A percentile compares a stretch with the other conserved stretches of the same genome.
phyloP scores from a whole-genome alignment of 2,329 filamentous ascomycete species.

The Neoascochyta sp. region DNA sequence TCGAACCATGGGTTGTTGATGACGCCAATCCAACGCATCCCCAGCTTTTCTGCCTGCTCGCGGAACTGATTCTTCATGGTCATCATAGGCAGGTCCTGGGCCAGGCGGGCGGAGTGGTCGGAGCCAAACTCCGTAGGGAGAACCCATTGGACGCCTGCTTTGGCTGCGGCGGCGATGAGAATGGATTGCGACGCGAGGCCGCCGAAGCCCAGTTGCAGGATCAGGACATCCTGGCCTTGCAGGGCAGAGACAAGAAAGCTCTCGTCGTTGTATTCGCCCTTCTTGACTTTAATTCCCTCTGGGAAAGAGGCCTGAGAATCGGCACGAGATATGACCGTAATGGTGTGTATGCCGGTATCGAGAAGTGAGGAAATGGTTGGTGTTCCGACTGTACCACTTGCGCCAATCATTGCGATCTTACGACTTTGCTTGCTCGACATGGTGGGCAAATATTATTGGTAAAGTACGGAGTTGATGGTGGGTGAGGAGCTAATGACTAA shows the following conservation, averaged over 20 bases:
- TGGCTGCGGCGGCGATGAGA: constrained; percentile 4
- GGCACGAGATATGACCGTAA: constrained; percentile 49
- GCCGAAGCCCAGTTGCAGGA: constrained; percentile 20
- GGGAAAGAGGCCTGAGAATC: constrained; percentile 42
- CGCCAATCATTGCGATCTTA: too few relatives aligned
- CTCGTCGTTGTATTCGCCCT: constrained; percentile 49
- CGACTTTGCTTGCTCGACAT: too few relatives aligned
- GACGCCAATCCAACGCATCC: constrained; percentile 4
- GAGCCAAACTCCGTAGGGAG: constrained; percentile 8
- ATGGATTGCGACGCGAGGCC: constrained; percentile 2
- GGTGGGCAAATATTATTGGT: too few relatives aligned
- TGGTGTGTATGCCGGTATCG: constrained; percentile 43
- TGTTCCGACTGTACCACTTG: too few relatives aligned
- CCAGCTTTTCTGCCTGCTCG: constrained; percentile 5
- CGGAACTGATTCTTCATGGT: constrained; percentile 6
- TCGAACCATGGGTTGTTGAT: constrained; percentile 8
- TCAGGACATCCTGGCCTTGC: constrained; percentile 26
- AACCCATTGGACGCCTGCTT: constrained; percentile 5
- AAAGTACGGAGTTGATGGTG: too few relatives aligned
- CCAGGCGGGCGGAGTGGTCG: constrained; percentile 1
- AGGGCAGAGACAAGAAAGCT: constrained; percentile 31
- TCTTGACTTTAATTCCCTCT: constrained; percentile 35
- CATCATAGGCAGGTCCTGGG: constrained; percentile 1
- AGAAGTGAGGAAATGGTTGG: too few relatives aligned
- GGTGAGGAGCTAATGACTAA: too few relatives aligned